These are phyloP conservation scores for Camptophora hylomeconis DNA, from an alignment of 2,329 filamentous ascomycete genomes.

Conservation along the genomic window DNA sequence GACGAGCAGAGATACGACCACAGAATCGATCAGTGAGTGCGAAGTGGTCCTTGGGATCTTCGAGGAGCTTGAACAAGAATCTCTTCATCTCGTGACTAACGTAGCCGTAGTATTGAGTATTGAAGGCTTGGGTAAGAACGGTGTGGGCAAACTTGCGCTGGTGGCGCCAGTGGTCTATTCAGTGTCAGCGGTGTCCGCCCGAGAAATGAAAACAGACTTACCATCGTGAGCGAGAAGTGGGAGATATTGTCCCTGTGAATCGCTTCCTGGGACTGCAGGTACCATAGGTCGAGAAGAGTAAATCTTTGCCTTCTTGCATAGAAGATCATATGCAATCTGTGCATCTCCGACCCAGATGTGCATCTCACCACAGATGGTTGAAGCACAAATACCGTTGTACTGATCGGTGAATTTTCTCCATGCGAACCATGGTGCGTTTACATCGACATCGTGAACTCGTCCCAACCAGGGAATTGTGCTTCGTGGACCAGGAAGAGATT, in stretches of 20 bases:
- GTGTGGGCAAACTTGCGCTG: constrained; percentile 19
- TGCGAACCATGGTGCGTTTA: constrained; percentile 18
- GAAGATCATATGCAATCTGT: constrained; percentile 17
- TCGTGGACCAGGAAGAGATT: constrained; percentile 15
- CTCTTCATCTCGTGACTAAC: constrained; percentile 17
- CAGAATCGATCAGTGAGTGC: constrained; percentile 18
- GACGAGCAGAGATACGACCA: constrained; percentile 15
- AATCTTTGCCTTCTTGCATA: constrained; percentile 19
- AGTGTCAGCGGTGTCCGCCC: constrained; percentile 2
- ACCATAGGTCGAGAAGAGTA: constrained; percentile 18
- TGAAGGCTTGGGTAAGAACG: constrained; percentile 17
- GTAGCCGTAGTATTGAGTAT: constrained; percentile 18
- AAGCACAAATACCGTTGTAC: constrained; percentile 16
- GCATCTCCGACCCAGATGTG: constrained; percentile 17
- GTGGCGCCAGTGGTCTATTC: constrained; percentile 16
- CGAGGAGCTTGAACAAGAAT: constrained; percentile 17
- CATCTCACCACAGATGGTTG: constrained; percentile 19
- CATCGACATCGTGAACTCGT: constrained; percentile 18
- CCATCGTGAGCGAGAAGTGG: constrained; percentile 17
- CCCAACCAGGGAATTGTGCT: constrained; percentile 18
- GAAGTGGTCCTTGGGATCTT: constrained; percentile 18
- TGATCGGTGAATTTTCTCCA: constrained; percentile 17
- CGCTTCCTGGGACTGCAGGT: constrained; percentile 17
- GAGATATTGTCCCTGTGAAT: constrained; percentile 18
- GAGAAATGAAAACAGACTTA: too few relatives aligned